Evolutionary conservation across 2,329 filamentous ascomycete genomes (phyloP).

Genomic region (Botryotinia globosa): DNA sequence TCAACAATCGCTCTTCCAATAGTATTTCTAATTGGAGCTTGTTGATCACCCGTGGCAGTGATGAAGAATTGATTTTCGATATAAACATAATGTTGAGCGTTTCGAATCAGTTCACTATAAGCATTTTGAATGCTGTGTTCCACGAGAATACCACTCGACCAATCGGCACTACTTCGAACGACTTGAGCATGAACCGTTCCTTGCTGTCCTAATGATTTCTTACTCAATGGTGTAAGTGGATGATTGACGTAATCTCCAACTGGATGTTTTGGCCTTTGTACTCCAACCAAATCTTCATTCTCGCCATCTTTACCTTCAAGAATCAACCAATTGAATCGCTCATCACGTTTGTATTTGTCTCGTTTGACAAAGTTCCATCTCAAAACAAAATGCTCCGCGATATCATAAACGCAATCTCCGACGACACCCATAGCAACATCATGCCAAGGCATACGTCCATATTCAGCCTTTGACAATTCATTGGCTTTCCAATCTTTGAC

Average conservation of each 20-base stretch:
- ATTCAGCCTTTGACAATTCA: slow-evolving; percentile 85
- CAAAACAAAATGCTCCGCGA: slow-evolving; percentile 91
- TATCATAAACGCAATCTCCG: slow-evolving; percentile 86
- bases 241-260: slow-evolving; percentile 85
- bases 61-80: slow-evolving; percentile 99
- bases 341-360: slow-evolving; percentile 93
- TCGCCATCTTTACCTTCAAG: slow-evolving; percentile 72
- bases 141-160: slow-evolving; percentile 84
- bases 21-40: slow-evolving; percentile 80
- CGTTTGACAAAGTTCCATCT: slow-evolving; percentile 97
- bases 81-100: slow-evolving; percentile 89
- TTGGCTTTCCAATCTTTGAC: slow-evolving; percentile 93
- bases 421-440: slow-evolving; percentile 91
- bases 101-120: slow-evolving; percentile 78
- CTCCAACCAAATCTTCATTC: slow-evolving; percentile 81
- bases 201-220: slow-evolving; percentile 59
- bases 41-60: slow-evolving; percentile 86
- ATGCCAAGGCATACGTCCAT: slow-evolving; percentile 97
- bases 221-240: slow-evolving; percentile 66
- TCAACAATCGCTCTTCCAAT: slow-evolving; percentile 90
- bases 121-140: slow-evolving; percentile 88
- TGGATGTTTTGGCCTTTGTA: slow-evolving; percentile 85
- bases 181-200: slow-evolving; percentile 81
- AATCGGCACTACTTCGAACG: slow-evolving; percentile 86
- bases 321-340: slow-evolving; percentile 79